Conservation (phyloP, 495 filamentous ascomycete species). For the Hypoxylon rickii region DNA sequence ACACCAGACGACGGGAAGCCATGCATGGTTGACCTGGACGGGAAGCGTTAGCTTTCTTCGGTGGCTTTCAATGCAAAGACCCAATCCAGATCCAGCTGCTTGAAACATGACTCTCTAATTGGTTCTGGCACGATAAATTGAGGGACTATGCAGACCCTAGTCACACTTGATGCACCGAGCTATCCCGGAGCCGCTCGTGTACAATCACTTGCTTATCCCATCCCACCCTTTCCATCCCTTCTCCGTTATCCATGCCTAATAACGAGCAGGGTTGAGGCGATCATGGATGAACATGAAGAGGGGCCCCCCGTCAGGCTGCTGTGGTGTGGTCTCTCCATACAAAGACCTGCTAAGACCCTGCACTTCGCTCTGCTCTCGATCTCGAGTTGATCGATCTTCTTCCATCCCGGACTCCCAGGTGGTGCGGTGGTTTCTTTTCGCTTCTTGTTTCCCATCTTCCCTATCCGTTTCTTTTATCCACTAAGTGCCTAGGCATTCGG, state of each 20-base stretch:
- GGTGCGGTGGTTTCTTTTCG: constrained; percentile 30
- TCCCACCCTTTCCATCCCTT: neutral
- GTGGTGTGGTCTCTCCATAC: constrained; percentile 22
- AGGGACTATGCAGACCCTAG: constrained; percentile 30
- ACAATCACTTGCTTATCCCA: constrained; percentile 26
- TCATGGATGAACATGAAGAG: constrained; percentile 24
- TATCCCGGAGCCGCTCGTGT: constrained; percentile 33
- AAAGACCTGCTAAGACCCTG: constrained; percentile 30
- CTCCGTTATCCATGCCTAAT: constrained; percentile 22
- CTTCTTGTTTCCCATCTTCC: constrained; percentile 29
- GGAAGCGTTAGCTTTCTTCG: constrained; percentile 14
- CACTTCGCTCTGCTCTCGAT: constrained; percentile 13
- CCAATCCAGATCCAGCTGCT: constrained; percentile 16
- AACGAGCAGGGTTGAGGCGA: constrained; percentile 19
- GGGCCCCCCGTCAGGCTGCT: constrained; percentile 1
- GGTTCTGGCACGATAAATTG: constrained; percentile 22
- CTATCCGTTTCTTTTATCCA: constrained; percentile 8
- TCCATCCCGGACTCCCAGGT: constrained; percentile 29
- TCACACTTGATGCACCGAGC: constrained; percentile 22
- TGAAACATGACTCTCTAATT: constrained; percentile 26
- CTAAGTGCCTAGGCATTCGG: too few relatives aligned
- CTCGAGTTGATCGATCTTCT: constrained; percentile 22
- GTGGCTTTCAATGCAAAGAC: constrained; percentile 25
- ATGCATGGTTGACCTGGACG: neutral
- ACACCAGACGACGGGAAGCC: neutral